These are phyloP conservation scores for Alternaria ethzedia DNA, from an alignment of 2,329 filamentous ascomycete genomes.

Conservation along the genomic window DNA sequence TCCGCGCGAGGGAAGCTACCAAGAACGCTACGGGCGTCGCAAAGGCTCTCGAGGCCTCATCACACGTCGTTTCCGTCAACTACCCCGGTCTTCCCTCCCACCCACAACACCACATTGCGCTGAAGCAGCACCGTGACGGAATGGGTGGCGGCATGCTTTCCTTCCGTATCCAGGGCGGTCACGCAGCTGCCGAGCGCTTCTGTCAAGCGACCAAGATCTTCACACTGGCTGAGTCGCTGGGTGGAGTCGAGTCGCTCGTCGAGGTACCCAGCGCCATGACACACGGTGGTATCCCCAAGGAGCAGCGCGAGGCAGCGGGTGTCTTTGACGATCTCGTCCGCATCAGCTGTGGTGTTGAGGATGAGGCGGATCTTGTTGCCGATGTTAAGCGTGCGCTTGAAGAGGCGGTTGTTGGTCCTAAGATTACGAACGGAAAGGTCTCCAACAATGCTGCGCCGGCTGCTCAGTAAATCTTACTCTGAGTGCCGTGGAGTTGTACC, in stretches of 20 bases:
- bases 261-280: slow-evolving; percentile 97
- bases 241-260: slow-evolving; percentile 88
- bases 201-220: slow-evolving; percentile 90
- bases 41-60: slow-evolving; percentile 75
- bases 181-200: slow-evolving; percentile 86
- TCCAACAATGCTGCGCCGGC: not conserved
- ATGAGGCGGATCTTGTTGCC: slow-evolving; percentile 78
- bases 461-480: not conserved
- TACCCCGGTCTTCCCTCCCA: slow-evolving; percentile 92
- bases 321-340: slow-evolving; percentile 95
- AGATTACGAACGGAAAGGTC: slow-evolving; percentile 38
- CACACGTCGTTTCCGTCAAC: slow-evolving; percentile 87
- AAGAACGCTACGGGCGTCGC: slow-evolving; percentile 82
- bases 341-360: slow-evolving; percentile 93
- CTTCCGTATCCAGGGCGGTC: slow-evolving; percentile 89
- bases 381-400: slow-evolving; percentile 87
- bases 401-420: slow-evolving; percentile 67
- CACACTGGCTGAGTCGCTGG: slow-evolving; percentile 89
- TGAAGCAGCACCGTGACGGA: slow-evolving; percentile 90
- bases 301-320: slow-evolving; percentile 88
- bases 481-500: not conserved
- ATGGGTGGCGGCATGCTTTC: slow-evolving; percentile 98
- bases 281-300: slow-evolving; percentile 90
- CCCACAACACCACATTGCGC: slow-evolving; percentile 81
- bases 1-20: slow-evolving; percentile 85